Conservation (phyloP, 805 yeast species). For the Candida dendrica region DNA sequence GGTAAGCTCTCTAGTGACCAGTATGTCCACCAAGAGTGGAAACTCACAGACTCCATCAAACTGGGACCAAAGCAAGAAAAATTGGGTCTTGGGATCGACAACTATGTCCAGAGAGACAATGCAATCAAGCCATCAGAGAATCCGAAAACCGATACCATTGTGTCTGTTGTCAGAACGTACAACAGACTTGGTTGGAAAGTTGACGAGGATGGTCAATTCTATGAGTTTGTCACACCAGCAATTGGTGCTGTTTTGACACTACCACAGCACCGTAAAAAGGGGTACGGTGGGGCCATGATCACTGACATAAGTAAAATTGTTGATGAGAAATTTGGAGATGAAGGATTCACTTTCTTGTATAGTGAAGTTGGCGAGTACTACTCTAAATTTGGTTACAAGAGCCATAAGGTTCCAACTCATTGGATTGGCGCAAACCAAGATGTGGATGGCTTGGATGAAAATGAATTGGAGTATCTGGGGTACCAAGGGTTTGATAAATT, state of each 20-base stretch:
- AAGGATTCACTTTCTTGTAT: constrained; percentile 44
- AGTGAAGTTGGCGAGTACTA: constrained; percentile 75
- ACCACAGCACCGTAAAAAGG: constrained; percentile 40
- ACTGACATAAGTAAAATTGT: constrained; percentile 24
- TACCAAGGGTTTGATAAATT: constrained; percentile 25
- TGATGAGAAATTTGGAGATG: constrained; percentile 24
- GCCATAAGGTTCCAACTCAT: constrained; percentile 31
- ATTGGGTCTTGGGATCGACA: constrained; percentile 24
- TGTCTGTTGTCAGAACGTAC: constrained; percentile 33
- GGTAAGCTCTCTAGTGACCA: constrained; percentile 25
- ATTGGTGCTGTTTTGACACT: constrained; percentile 59
- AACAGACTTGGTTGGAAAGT: constrained; percentile 28
- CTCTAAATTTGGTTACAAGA: constrained; percentile 51
- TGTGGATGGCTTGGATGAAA: constrained; percentile 9
- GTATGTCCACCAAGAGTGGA: constrained; percentile 29
- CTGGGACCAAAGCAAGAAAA: constrained; percentile 15
- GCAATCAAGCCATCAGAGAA: constrained; percentile 15
- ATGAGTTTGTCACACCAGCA: constrained; percentile 28
- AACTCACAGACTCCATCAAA: constrained; percentile 20
- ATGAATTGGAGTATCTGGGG: constrained; percentile 18
- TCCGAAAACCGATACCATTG: constrained; percentile 25
- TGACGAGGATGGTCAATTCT: constrained; percentile 19
- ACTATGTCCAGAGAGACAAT: constrained; percentile 26
- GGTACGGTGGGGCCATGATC: constrained; percentile 49
- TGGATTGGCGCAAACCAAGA: constrained; percentile 11